These are phyloP conservation scores for Haplosporangium sp. DNA, from an alignment of 371 early-diverging fungal genomes.

Conservation along the genomic window DNA sequence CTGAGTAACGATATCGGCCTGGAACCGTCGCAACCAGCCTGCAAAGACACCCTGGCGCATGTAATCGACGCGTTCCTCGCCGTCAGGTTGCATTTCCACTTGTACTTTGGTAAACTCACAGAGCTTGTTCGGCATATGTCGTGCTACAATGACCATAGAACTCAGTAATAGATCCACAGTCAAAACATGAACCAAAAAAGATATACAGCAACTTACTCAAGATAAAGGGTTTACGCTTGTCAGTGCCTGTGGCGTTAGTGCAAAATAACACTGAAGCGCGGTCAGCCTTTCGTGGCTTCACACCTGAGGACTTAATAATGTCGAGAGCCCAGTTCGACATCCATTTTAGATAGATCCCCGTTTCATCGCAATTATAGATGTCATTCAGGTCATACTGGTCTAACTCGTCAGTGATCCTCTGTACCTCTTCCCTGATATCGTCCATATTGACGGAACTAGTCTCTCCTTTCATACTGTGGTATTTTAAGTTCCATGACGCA, in stretches of 20 bases:
- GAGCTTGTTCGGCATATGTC: too few relatives aligned
- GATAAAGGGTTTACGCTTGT: not conserved
- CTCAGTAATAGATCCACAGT: too few relatives aligned
- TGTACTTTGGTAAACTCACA: too few relatives aligned
- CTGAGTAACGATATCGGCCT: too few relatives aligned
- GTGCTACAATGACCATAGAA: too few relatives aligned
- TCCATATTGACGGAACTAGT: not conserved
- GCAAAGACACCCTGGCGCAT: too few relatives aligned
- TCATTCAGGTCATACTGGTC: not conserved
- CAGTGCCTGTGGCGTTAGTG: not conserved
- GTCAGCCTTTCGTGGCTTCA: not conserved
- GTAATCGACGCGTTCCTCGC: too few relatives aligned
- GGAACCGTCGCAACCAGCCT: too few relatives aligned
- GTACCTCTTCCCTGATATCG: not conserved
- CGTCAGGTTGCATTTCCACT: too few relatives aligned
- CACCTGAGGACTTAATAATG: not conserved
- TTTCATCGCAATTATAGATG: not conserved
- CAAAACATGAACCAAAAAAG: not conserved
- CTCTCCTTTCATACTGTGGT: not conserved
- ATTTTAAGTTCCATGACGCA: not conserved
- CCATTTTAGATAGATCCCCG: not conserved
- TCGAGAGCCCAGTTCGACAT: not conserved
- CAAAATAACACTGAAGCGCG: not conserved
- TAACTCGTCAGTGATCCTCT: not conserved
- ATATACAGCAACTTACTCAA: not conserved